Evolutionary conservation across 805 yeast species (phyloP), one percentile per base, ranked within the genome.

Genomic region (Candida tibetensis): DNA sequence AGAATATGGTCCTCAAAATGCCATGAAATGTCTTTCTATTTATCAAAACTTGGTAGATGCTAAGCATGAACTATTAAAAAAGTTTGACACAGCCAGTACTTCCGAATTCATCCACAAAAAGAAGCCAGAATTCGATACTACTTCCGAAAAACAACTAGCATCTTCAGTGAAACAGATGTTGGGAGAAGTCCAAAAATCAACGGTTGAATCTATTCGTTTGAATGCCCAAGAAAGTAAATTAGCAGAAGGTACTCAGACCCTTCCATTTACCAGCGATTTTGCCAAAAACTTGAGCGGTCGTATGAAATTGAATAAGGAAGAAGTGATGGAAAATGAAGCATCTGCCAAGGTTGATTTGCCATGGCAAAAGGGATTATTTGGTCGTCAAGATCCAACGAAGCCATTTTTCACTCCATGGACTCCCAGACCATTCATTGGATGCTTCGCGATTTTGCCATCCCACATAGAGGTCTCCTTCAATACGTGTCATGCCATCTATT

Each of bases 381-480:
- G 98, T 16, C 82, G 95, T 53, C 63, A 78, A 48, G 83, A 86
- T 37, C 82, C 89, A 12, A 55, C 70, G 13, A 89, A 85, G 66
- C 77, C 90, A 3, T 93, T 83, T 65, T 93, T 91, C 71, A 88
- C 98, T 2, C 99, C 99, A 36, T 93, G 97, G 97, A 76, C 82
- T 42, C 95, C 96, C 48, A 83, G 96, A 66, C 93, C 88, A 30
- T 93, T 91, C 65, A 66, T 93, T 46, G 90, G 95, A 2, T 95
- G 95, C 32, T 86, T 89, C 64, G 93, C 97, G 9, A 77, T 93
- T 42, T 74, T 87, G 53, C 99, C 99, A 19, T 82, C 85, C 46
- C 98, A 93, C 63, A 69, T 93, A 38, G 98, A 93, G 66, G 69
- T 93, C 31, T 85, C 95, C 16, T 91, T 86, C 62, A 76, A 77